A percentile compares a stretch with the other conserved stretches of the same genome.
These are phyloP conservation scores for Umbelopsis ramanniana DNA, from an alignment of 192 early-diverging fungal genomes.

Conservation along the genomic window DNA sequence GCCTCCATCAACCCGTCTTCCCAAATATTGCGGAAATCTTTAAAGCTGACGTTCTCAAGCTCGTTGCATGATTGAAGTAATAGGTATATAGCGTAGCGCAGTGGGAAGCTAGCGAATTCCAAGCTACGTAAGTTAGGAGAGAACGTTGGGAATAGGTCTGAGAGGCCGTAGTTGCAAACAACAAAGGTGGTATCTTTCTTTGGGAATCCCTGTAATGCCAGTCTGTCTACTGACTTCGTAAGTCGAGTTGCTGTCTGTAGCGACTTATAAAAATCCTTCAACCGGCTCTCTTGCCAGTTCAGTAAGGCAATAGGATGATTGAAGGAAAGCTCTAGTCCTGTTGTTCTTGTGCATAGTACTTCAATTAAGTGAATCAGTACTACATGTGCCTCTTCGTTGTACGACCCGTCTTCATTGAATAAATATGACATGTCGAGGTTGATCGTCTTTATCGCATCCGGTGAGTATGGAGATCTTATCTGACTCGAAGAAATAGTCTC, in stretches of 20 bases:
- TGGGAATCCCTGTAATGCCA: constrained; percentile 6
- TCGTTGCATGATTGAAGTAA: constrained; percentile 2
- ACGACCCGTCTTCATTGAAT: constrained; percentile 7
- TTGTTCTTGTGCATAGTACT: constrained; percentile 12
- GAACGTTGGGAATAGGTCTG: constrained; percentile 11
- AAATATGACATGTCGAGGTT: constrained; percentile 15
- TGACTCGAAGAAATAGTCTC: not conserved
- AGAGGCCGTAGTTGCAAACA: constrained; percentile 5
- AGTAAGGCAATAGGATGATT: not conserved
- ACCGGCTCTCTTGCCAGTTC: constrained; percentile 1
- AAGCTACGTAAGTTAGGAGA: constrained; percentile 9
- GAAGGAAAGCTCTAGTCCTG: constrained; percentile 6
- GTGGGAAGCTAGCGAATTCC: constrained; percentile 4
- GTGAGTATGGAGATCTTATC: constrained; percentile 1
- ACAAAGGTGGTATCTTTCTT: constrained; percentile 14
- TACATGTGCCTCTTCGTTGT: constrained; percentile 1
- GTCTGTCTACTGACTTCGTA: not conserved
- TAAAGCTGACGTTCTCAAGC: constrained; percentile 9
- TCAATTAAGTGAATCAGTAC: constrained; percentile 11
- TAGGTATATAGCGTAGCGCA: constrained; percentile 15
- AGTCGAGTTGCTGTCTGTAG: not conserved
- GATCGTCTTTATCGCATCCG: constrained; percentile 5
- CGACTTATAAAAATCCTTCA: constrained; percentile 11
- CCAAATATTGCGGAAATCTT: constrained; percentile 11
- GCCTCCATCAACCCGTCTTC: constrained; percentile 7